Evolutionary conservation across 2,329 filamentous ascomycete species (phyloP), one percentile per base, ranked within the genome.

Genomic region (Penicillium sp.): DNA sequence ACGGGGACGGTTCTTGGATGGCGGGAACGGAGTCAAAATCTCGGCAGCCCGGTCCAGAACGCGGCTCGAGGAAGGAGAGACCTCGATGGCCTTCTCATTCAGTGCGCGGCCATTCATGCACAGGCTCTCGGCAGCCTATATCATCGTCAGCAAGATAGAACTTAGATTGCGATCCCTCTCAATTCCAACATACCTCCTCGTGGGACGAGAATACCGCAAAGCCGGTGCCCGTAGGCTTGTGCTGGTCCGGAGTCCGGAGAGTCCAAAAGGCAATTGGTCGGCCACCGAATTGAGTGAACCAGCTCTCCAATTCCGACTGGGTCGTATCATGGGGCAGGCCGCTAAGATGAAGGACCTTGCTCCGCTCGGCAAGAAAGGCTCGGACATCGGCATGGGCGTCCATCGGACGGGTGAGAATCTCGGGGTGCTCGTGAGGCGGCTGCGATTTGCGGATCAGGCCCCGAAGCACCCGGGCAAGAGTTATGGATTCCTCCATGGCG

Each of bases 201-300:
- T 98, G 93, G 41, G 92, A 97, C 56, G 93, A 97, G 69, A 98
- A 98, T 49, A 98, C 92, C 43, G 93, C 93, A 72, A 98, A 98
- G 46, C 93, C 93, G 47, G 92, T 95, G 38, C 93, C 93, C 8
- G 93, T 98, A n/a, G 93, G 93, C 79, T 98, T 98, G 75, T 97
- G 93, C 75, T 97, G 93, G 73, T 98, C 93, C 3, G 93, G 93
- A 12, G 93, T 98, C 55, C 92, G 88, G 44, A 98, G 81, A 15
- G 93, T 98, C 93, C 93, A 98, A 75, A 98, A 98, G 18, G 93
- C 93, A 74, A 98, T 98, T 27, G 93, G 93, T 38, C 93, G 88
- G 43, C 93, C 93, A 57, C 93, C 93, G 68, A 95, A 98, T 72
- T 98, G 93, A 27, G 93, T 98, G 69, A 97, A 98, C 93, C 93